Base-by-base conservation (phyloP, 2,329 filamentous ascomycete genomes). In the Clathrospora elynae region DNA sequence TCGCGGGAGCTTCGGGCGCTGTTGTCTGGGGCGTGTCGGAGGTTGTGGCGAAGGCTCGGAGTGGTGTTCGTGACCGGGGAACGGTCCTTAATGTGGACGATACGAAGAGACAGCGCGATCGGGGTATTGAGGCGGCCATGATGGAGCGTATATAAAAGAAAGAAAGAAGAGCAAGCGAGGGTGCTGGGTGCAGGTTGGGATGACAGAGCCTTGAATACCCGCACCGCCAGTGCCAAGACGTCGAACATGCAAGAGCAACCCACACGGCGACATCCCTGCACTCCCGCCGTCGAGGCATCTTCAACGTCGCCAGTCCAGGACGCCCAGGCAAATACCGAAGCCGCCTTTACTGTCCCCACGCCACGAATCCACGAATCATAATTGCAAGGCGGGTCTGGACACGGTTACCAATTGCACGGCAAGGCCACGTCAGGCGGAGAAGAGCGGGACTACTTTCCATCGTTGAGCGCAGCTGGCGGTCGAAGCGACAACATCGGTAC, bases 371-470 rank as follows among this genome's bases (percentile, higher is more conserved):
- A 18, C 36, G 24, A 19, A 24, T 28, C 19, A 25, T 43, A 51
- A 53, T 51, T 46, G 50, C 42, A 28, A 23, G 29, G 41, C 34
- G 19, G 41, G 32, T 24, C 37, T 40, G 42, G 45, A 46, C 49
- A 43, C 42, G 23, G 42, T 36, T 39, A n/a, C 42, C 19, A 6
- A 23, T 23, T 33, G 31, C 12, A 17, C 23, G 25, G 23, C 32
- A 49, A 69, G 64, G 64, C 59, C 66, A 69, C 66, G 64, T 69
- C 62, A 56, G 61, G 62, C 48, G 58, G 55, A 63, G 46, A 56
- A 55, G 58, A 59, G 59, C 47, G 55, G 55, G 59, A 60, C 48
- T 57, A 51, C 55, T 52, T 56, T 43, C 44, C 51, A 51, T 33
- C 38, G 17, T 29, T 26, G 33, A 51, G 46, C 52, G 57, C 46